Evolutionary conservation across 305 asterid species (phyloP).

Genomic region (Ilex paraguariensis): DNA sequence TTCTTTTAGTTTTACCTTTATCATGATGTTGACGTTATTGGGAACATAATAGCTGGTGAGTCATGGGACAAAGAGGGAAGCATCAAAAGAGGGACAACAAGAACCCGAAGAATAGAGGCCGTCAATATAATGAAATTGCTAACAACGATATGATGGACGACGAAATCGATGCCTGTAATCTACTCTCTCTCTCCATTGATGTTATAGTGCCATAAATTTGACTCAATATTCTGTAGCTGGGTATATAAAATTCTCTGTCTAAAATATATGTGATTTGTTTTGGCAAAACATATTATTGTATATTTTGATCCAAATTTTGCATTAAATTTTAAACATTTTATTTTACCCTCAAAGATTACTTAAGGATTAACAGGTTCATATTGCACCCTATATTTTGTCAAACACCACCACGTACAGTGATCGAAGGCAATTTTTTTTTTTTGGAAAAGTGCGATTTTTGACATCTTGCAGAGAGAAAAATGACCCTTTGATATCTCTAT

Average conservation of each 20-base stretch:
- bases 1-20: no score
- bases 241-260: neutral
- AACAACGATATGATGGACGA: constrained; percentile 57
- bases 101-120: constrained; percentile 20
- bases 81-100: constrained; percentile 39
- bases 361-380: no score
- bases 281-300: neutral
- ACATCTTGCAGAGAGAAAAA: no score
- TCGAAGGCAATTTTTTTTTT: no score
- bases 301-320: neutral
- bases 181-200: neutral
- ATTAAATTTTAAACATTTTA: neutral
- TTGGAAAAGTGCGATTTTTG: no score
- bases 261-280: neutral
- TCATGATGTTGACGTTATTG: no score
- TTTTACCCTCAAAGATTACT: no score
- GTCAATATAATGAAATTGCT: constrained; percentile 19
- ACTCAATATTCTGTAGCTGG: no score
- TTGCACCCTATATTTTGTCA: no score
- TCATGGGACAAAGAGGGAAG: constrained; percentile 32
- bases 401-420: no score
- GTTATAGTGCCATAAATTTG: no score
- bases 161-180: constrained; percentile 59
- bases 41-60: no score
- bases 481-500: neutral